Conservation (phyloP, 2,329 filamentous ascomycete species). For the Fusarium sp. region DNA sequence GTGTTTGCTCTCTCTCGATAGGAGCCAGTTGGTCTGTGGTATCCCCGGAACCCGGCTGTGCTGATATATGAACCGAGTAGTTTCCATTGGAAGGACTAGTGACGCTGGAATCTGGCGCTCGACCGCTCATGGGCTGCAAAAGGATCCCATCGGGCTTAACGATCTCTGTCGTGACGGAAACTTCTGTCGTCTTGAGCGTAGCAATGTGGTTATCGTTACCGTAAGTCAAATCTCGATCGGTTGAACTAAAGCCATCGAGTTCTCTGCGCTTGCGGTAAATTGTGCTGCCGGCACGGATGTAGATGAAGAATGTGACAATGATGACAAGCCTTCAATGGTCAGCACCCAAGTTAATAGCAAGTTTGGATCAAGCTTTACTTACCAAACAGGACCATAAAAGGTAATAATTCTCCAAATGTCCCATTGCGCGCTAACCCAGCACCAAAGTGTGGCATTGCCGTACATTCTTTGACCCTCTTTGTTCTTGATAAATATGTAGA, state of each 20-base stretch:
- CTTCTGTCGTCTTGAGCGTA: slow-evolving; percentile 70
- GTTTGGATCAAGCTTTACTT: slow-evolving; percentile 35
- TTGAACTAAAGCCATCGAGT: slow-evolving; percentile 65
- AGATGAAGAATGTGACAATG: slow-evolving; percentile 71
- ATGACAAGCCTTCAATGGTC: slow-evolving; percentile 67
- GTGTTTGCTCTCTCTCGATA: slow-evolving; percentile 36
- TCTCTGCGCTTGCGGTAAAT: slow-evolving; percentile 76
- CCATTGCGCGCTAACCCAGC: slow-evolving; percentile 77
- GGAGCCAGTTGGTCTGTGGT: slow-evolving; percentile 46
- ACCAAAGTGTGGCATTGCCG: slow-evolving; percentile 83
- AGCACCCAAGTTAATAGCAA: not conserved
- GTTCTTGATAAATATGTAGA: slow-evolving; percentile 73
- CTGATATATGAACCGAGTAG: slow-evolving; percentile 65
- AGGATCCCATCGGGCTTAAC: slow-evolving; percentile 38
- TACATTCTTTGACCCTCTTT: slow-evolving; percentile 69
- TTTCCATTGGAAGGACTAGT: slow-evolving; percentile 42
- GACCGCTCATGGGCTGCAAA: slow-evolving; percentile 41
- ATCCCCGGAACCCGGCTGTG: slow-evolving; percentile 42
- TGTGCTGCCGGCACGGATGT: slow-evolving; percentile 72
- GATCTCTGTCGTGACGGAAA: slow-evolving; percentile 69
- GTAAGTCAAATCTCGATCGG: slow-evolving; percentile 56
- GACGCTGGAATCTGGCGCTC: slow-evolving; percentile 25
- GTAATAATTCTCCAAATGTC: slow-evolving; percentile 78
- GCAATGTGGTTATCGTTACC: slow-evolving; percentile 57
- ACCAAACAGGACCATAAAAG: slow-evolving; percentile 82